Conservation (phyloP, 306 rosid species). For the Begonia loranthoides region DNA sequence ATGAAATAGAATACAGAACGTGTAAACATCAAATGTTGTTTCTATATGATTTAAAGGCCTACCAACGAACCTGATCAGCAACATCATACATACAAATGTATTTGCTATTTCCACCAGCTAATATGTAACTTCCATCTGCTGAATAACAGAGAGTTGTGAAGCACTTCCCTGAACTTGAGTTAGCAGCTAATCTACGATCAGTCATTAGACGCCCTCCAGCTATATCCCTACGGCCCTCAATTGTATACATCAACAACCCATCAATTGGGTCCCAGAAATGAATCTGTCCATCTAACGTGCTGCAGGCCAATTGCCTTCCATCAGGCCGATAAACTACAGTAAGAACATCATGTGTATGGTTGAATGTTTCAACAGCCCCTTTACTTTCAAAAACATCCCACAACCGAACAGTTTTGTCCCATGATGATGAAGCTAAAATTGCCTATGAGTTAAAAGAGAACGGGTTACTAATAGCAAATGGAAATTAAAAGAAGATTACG, state of each 20-base stretch:
- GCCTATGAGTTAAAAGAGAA: constrained; percentile 29
- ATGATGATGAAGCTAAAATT: constrained; percentile 80
- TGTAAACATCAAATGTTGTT: neutral
- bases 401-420: constrained; percentile 81
- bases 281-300: constrained; percentile 93
- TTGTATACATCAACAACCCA: constrained; percentile 71
- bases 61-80: constrained; percentile 71
- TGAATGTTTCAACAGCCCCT: constrained; percentile 80
- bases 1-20: neutral
- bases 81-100: constrained; percentile 92
- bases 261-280: constrained; percentile 95
- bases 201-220: constrained; percentile 91
- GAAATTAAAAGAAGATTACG: neutral
- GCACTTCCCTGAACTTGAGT: constrained; percentile 70
- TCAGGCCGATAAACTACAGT: constrained; percentile 85
- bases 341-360: constrained; percentile 84
- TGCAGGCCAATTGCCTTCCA: constrained; percentile 92
- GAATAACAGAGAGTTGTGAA: constrained; percentile 84
- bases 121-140: constrained; percentile 88
- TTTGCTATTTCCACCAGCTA: constrained; percentile 89
- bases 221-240: constrained; percentile 89
- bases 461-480: constrained; percentile 4
- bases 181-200: constrained; percentile 83
- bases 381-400: constrained; percentile 94
- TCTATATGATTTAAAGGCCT: neutral